Evolutionary conservation across 306 rosid genomes (phyloP).

Genomic region (Cucumis sativus): Cucumber_9930_V3 NC_026658.2:15388501-15389000

Average conservation of each 20-base stretch:
- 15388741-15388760: not conserved
- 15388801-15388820: not conserved
- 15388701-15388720: not conserved
- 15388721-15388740: not conserved
- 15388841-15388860: not conserved
- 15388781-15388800: not conserved
- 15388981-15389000: constrained; percentile 69
- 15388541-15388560: constrained; percentile 1
- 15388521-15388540: constrained; percentile 2
- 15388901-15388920: not conserved
- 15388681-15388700: not conserved
- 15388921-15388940: constrained; percentile 24
- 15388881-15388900: not conserved
- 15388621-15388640: not conserved
- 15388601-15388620: not conserved
- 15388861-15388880: not conserved
- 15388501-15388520: not conserved
- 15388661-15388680: not conserved
- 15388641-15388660: not conserved
- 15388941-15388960: constrained; percentile 17
- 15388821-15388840: not conserved
- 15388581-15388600: not conserved
- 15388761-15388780: not conserved
- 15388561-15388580: not conserved
- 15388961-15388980: constrained; percentile 12